Evolutionary conservation across 768 basidiomycete genomes (phyloP).

Genomic region (Phylloporus sp.): DNA sequence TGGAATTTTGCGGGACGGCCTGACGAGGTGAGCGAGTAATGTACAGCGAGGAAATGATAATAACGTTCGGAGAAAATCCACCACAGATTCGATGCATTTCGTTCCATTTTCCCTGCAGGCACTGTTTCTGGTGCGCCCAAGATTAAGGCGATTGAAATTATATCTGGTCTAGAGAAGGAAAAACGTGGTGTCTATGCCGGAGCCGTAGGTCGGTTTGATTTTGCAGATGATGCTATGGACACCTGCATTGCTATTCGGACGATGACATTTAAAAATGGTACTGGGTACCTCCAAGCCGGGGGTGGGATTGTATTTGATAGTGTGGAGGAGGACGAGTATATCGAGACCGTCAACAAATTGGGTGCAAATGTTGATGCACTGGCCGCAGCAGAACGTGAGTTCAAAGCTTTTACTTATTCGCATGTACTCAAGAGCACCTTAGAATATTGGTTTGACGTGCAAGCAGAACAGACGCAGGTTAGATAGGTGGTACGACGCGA

Average conservation of each 20-base stretch:
- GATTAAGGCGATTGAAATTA: slow-evolving; percentile 95
- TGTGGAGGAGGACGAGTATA: slow-evolving; percentile 95
- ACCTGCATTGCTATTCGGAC: slow-evolving; percentile 98
- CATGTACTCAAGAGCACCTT: slow-evolving; percentile 20
- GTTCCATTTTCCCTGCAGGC: slow-evolving; percentile 98
- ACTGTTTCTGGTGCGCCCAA: slow-evolving; percentile 99
- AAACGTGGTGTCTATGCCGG: slow-evolving; percentile 94
- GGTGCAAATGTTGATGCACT: slow-evolving; percentile 82
- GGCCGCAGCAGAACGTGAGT: slow-evolving; percentile 84
- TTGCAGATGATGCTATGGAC: slow-evolving; percentile 92
- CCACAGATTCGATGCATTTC: slow-evolving; percentile 91
- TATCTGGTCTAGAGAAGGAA: slow-evolving; percentile 83
- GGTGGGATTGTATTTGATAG: slow-evolving; percentile 98
- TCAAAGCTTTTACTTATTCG: slow-evolving; percentile 1
- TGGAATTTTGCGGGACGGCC: slow-evolving; percentile 74
- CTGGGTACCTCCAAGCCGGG: slow-evolving; percentile 90
- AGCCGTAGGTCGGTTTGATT: slow-evolving; percentile 97
- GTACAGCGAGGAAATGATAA: background rate
- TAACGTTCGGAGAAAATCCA: slow-evolving; percentile 2
- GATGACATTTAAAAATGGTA: slow-evolving; percentile 93
- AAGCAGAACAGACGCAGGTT: slow-evolving; percentile 39
- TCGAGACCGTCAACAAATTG: slow-evolving; percentile 94
- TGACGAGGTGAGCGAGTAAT: slow-evolving; percentile 60
- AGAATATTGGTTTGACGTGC: slow-evolving; percentile 73
- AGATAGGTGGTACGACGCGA: slow-evolving; percentile 18